phyloP scores from a whole-genome alignment of 129 eudicot genomes.

The Flaveria sonorensis region DNA sequence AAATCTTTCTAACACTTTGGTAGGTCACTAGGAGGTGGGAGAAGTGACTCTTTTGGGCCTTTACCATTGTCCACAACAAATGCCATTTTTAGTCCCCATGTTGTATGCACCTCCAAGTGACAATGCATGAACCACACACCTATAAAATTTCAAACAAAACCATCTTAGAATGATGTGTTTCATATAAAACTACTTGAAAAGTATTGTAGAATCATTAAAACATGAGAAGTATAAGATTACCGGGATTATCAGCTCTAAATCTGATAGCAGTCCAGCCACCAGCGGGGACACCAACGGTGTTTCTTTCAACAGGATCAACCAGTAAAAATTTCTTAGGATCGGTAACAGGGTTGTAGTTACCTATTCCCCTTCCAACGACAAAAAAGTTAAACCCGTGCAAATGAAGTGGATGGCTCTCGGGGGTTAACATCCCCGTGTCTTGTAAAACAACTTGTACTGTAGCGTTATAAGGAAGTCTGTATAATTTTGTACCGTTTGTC shows the following conservation, averaged over 20 bases:
- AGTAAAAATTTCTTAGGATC: constrained; percentile 67
- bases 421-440: constrained; percentile 63
- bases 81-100: constrained; percentile 96
- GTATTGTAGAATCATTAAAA: neutral
- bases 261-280: constrained; percentile 92
- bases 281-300: constrained; percentile 66
- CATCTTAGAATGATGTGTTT: neutral
- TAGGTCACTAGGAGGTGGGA: constrained; percentile 69
- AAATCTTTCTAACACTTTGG: constrained; percentile 55
- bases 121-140: constrained; percentile 95
- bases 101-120: constrained; percentile 78
- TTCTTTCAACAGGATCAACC: constrained; percentile 83
- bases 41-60: constrained; percentile 67
- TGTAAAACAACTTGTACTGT: constrained; percentile 72
- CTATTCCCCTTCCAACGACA: constrained; percentile 67
- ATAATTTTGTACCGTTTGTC: constrained; percentile 61
- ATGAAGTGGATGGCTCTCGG: constrained; percentile 84
- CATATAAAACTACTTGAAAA: neutral
- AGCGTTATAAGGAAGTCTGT: constrained; percentile 60
- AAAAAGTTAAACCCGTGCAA: constrained; percentile 82
- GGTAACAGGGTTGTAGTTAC: constrained; percentile 57
- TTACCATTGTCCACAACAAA: constrained; percentile 85
- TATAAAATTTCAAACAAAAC: constrained; percentile 8
- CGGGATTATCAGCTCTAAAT: constrained; percentile 88
- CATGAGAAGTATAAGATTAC: constrained; percentile 29